These are phyloP conservation scores for Protomyces gravidus DNA, from an alignment of 1,139 yeast genomes.

Conservation along the genomic window DNA sequence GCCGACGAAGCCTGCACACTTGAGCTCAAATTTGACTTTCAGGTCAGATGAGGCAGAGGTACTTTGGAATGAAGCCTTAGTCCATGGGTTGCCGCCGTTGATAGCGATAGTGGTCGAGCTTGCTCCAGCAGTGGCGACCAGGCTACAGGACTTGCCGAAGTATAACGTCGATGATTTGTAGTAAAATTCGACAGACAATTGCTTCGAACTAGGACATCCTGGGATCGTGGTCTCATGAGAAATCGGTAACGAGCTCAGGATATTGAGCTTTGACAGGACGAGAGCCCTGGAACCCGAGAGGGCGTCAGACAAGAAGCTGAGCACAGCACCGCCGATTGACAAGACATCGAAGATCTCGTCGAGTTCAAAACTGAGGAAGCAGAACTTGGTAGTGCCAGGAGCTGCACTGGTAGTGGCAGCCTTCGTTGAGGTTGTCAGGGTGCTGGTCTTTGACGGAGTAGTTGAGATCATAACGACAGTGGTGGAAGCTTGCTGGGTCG, in stretches of 20 bases:
- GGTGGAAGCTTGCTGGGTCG: not conserved
- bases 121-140: not conserved
- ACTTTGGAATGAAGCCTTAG: not conserved
- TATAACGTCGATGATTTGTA: not conserved
- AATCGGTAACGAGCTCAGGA: not conserved
- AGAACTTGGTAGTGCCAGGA: not conserved
- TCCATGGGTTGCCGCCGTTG: not conserved
- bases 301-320: not conserved
- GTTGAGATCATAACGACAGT: not conserved
- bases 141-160: not conserved
- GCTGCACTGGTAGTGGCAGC: not conserved
- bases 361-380: not conserved
- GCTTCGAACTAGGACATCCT: not conserved
- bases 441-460: not conserved
- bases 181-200: not conserved
- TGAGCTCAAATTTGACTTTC: not conserved
- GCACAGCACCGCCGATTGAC: not conserved
- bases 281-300: not conserved
- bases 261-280: not conserved
- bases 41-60: not conserved
- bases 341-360: not conserved
- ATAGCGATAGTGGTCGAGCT: not conserved
- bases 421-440: not conserved
- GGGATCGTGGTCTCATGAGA: not conserved
- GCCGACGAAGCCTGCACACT: not conserved